phyloP scores from a whole-genome alignment of 108 stramenopile species.

The Aurantiochytrium sp. region DNA sequence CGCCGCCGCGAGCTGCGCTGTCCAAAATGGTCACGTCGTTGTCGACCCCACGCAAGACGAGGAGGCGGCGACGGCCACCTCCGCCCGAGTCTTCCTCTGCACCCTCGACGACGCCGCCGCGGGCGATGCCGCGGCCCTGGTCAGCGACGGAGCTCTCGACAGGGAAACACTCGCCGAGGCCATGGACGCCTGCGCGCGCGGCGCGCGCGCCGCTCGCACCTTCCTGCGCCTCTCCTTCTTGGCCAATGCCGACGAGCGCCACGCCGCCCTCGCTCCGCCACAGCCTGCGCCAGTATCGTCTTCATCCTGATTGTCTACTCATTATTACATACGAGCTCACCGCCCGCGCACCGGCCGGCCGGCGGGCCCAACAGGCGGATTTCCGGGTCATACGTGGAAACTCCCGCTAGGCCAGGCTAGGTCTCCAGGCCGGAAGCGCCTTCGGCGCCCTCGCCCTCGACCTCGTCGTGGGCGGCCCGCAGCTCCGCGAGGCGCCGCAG shows the following conservation, averaged over 20 bases:
- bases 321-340: too few species aligned
- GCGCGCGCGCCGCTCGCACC: neutral
- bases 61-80: neutral
- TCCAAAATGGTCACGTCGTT: neutral
- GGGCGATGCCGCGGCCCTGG: neutral
- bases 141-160: neutral
- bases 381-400: too few species aligned
- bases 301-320: too few species aligned
- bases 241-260: neutral
- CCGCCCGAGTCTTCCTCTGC: neutral
- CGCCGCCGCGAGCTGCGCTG: neutral
- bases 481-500: neutral
- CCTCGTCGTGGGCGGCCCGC: neutral
- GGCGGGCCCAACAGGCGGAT: too few species aligned
- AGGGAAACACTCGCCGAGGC: neutral
- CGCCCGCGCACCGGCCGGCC: too few species aligned
- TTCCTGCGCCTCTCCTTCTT: neutral
- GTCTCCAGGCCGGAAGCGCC: too few species aligned
- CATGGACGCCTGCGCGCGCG: neutral
- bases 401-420: too few species aligned
- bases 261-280: neutral
- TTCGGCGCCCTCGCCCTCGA: neutral
- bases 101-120: neutral
- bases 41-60: neutral
- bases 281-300: too few species aligned